These are phyloP conservation scores for Cyberlindnera amylophila DNA, from an alignment of 805 yeast species.

Conservation along the genomic window DNA sequence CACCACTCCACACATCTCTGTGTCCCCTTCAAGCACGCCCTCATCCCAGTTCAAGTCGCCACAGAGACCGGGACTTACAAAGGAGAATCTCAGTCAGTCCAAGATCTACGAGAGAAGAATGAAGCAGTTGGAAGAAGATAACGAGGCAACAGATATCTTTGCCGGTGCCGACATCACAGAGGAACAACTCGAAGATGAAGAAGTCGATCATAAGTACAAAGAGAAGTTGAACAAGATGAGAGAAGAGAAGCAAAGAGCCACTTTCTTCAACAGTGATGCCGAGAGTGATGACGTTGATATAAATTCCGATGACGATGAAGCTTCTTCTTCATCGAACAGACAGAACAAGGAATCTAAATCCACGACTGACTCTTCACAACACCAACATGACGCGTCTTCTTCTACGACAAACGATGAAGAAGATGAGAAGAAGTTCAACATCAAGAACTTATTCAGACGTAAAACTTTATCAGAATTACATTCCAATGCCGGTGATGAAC, in stretches of 20 bases:
- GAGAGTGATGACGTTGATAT: conserved; percentile 25
- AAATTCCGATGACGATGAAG: conserved; percentile 15
- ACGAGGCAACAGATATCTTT: conserved; percentile 6
- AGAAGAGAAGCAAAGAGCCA: conserved; percentile 10
- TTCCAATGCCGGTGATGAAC: conserved; percentile 1
- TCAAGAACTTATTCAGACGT: conserved; percentile 21
- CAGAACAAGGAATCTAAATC: neutral
- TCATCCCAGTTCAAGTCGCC: neutral
- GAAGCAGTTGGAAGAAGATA: conserved; percentile 16
- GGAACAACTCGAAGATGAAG: conserved; percentile 9
- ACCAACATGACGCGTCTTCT: conserved; percentile 1
- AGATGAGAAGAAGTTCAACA: conserved; percentile 9
- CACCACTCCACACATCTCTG: neutral
- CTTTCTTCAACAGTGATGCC: conserved; percentile 16
- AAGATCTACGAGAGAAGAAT: conserved; percentile 23
- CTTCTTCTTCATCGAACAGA: neutral
- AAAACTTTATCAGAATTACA: conserved; percentile 9
- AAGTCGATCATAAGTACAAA: conserved; percentile 10
- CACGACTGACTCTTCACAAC: neutral
- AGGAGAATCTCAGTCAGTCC: conserved; percentile 13
- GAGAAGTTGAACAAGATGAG: conserved; percentile 21
- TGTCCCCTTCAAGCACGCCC: neutral
- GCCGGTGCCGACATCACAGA: conserved; percentile 10
- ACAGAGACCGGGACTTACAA: conserved; percentile 4
- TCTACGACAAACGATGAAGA: conserved; percentile 2